Percentiles rank a stretch among this genome's conserved stretches.
Conservation (phyloP, 306 rosid species). For the Abrus precatorius region DNA sequence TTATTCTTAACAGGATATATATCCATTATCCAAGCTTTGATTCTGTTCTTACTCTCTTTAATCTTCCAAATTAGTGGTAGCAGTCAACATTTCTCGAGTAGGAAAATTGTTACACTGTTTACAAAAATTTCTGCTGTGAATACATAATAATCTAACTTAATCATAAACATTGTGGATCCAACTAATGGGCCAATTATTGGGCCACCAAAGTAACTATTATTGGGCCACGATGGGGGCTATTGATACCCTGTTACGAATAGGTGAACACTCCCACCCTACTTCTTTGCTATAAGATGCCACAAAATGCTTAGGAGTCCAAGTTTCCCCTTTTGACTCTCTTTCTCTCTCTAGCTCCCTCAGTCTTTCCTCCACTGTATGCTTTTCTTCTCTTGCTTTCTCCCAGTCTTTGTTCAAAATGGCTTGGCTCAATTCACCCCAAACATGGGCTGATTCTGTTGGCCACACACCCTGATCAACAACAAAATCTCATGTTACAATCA, state of each 20-base stretch:
- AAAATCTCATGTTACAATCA: conserved; percentile 38
- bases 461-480: conserved; percentile 61
- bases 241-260: conserved; percentile 66
- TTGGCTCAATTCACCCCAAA: conserved; percentile 82
- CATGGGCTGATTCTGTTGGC: conserved; percentile 76
- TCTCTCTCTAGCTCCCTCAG: conserved; percentile 71
- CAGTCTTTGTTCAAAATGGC: conserved; percentile 72
- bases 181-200: no score
- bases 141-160: no score
- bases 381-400: conserved; percentile 85
- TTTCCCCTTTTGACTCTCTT: conserved; percentile 65
- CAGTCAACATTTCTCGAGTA: no score
- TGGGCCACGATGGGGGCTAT: conserved; percentile 66
- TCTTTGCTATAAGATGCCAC: conserved; percentile 65
- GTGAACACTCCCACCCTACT: conserved; percentile 81
- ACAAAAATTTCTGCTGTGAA: no score
- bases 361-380: conserved; percentile 75
- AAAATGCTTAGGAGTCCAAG: conserved; percentile 86
- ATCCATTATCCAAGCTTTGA: no score
- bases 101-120: no score
- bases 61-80: no score
- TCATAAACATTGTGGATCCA: no score
- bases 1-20: no score
- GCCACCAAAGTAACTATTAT: neutral
- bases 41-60: no score